Evolutionary conservation across 2,329 filamentous ascomycete species (phyloP).

Genomic region (Exophiala aquamarina): DNA sequence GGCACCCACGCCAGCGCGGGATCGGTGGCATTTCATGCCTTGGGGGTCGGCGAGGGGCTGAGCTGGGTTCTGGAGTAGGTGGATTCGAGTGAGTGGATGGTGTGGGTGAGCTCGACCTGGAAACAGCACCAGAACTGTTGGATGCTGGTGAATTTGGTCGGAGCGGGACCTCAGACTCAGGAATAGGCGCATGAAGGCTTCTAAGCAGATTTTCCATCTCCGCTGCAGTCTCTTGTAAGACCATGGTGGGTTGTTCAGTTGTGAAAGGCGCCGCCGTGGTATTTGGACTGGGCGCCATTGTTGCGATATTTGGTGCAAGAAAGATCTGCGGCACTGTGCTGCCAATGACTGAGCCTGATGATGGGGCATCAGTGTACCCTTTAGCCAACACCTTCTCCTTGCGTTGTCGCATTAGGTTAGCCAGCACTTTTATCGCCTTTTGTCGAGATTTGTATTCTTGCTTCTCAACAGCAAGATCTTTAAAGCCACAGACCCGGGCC

Average conservation of each 20-base stretch:
- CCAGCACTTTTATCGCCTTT: constrained; percentile 22
- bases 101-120: constrained; percentile 38
- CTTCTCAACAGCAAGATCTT: constrained; percentile 54
- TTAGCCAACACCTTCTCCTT: constrained; percentile 25
- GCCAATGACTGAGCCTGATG: neutral
- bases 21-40: constrained; percentile 14
- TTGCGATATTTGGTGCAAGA: neutral
- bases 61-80: constrained; percentile 41
- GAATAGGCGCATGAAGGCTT: constrained; percentile 10
- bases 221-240: neutral
- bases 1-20: constrained; percentile 47
- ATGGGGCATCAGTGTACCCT: neutral
- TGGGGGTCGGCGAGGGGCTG: constrained; percentile 19
- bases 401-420: constrained; percentile 24
- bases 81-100: constrained; percentile 41
- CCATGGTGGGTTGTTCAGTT: neutral
- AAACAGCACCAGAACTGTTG: constrained; percentile 35
- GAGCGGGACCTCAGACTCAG: constrained; percentile 26
- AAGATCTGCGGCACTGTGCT: too few relatives aligned
- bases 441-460: constrained; percentile 34
- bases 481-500: constrained; percentile 57
- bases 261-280: neutral
- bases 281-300: neutral
- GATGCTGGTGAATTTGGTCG: constrained; percentile 28
- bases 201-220: constrained; percentile 9